A percentile compares a stretch with the other conserved stretches of the same genome.
phyloP scores from a whole-genome alignment of 73 alveolate species.

The Halteria grandinella region DNA sequence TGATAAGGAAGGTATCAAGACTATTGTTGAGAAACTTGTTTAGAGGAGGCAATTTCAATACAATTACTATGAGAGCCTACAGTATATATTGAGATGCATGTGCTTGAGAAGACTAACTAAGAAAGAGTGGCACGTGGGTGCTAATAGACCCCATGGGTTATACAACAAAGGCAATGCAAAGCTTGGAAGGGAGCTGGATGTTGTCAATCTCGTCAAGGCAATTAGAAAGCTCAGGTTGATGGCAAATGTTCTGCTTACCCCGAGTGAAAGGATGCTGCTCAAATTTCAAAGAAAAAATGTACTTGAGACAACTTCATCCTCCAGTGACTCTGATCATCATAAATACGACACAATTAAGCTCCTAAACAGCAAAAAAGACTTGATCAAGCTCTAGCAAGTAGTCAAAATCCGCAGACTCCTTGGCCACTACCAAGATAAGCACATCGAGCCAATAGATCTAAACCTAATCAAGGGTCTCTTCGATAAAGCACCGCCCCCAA shows the following conservation, averaged over 20 bases:
- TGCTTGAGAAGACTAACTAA: background rate
- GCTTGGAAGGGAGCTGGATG: conserved; percentile 37
- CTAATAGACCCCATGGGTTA: background rate
- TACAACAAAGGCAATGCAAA: conserved; percentile 34
- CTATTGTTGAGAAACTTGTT: too few relatives aligned
- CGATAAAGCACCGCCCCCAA: too few relatives aligned
- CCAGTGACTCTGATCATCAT: conserved; percentile 28
- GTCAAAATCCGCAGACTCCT: background rate
- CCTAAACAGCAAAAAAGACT: background rate
- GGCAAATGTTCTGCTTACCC: conserved; percentile 23
- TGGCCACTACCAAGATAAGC: background rate
- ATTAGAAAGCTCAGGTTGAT: conserved; percentile 4
- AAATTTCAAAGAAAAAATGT: conserved; percentile 42
- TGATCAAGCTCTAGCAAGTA: conserved; percentile 1
- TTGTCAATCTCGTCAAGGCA: conserved; percentile 16
- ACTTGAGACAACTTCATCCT: conserved; percentile 3
- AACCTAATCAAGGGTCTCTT: conserved; percentile 9
- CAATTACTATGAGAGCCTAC: background rate
- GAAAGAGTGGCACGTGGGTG: background rate
- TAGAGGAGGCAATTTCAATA: too few relatives aligned
- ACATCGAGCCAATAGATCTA: conserved; percentile 19
- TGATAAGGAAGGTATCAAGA: too few relatives aligned
- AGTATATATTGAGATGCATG: background rate
- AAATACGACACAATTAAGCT: background rate
- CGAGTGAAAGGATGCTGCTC: conserved; percentile 5